phyloP scores from a whole-genome alignment of 1,284 basidiomycete species.

The Ganoderma multipileum region DNA sequence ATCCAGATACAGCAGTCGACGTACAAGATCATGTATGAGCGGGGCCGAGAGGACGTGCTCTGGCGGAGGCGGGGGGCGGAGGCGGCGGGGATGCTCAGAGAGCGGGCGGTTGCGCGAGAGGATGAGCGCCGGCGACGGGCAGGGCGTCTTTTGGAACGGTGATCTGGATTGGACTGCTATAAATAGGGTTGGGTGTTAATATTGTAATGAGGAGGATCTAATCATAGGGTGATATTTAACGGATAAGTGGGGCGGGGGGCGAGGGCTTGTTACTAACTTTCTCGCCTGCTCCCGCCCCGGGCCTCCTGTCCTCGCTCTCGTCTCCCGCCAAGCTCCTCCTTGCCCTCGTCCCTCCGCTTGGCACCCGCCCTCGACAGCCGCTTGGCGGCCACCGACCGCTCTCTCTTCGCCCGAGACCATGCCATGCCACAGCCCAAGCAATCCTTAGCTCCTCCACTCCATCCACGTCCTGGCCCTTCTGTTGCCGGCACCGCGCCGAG shows the following conservation, averaged over 20 bases:
- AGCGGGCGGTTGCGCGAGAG: slow-evolving; percentile 52
- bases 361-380: slow-evolving; percentile 1
- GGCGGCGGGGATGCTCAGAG: slow-evolving; percentile 48
- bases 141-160: slow-evolving; percentile 36
- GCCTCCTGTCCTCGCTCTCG: slow-evolving; percentile 16
- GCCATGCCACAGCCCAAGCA: slow-evolving; percentile 29
- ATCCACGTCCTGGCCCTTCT: slow-evolving; percentile 7
- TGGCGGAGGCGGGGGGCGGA: slow-evolving; percentile 46
- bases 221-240: slow-evolving; percentile 29
- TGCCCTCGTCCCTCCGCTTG: slow-evolving; percentile 13
- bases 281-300: slow-evolving; percentile 1
- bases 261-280: not conserved
- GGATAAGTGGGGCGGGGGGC: slow-evolving; percentile 21
- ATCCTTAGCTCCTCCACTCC: slow-evolving; percentile 20
- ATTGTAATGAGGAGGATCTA: slow-evolving; percentile 20
- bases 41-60: slow-evolving; percentile 61
- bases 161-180: slow-evolving; percentile 25
- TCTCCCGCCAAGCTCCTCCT: slow-evolving; percentile 12
- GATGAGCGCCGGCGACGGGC: slow-evolving; percentile 60
- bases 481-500: slow-evolving; percentile 17
- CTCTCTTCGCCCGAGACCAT: slow-evolving; percentile 23
- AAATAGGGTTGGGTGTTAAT: slow-evolving; percentile 27
- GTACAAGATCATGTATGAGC: slow-evolving; percentile 81
- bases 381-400: slow-evolving; percentile 10
- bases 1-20: slow-evolving; percentile 70